A percentile compares a stretch with the other conserved stretches of the same genome.
These are phyloP conservation scores for Oemleria cerasiformis DNA, from an alignment of 306 rosid genomes.

Conservation along the genomic window DNA sequence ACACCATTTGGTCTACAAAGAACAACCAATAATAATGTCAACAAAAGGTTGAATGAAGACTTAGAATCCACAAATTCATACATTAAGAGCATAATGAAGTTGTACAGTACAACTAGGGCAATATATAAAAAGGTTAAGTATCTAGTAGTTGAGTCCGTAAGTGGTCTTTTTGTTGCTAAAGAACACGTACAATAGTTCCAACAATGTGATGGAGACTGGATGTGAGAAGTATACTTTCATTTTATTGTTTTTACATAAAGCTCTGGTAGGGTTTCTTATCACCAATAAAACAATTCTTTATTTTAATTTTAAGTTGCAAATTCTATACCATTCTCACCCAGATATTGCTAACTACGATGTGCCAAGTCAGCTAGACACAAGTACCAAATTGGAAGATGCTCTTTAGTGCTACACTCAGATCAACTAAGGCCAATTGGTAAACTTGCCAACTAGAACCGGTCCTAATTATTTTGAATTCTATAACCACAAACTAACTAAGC, in stretches of 20 bases:
- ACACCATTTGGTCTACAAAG: slow-evolving; percentile 81
- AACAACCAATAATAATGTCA: slow-evolving; percentile 6
- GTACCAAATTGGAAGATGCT: not conserved
- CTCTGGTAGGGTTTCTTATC: not conserved
- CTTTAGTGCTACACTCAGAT: not conserved
- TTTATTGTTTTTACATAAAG: too few relatives aligned
- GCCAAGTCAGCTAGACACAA: not conserved
- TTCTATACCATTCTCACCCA: not conserved
- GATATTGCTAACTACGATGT: not conserved
- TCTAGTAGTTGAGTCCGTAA: too few relatives aligned
- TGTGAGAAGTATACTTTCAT: too few relatives aligned
- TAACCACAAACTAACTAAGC: not conserved
- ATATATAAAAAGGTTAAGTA: not conserved
- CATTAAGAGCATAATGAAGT: not conserved
- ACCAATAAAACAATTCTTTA: slow-evolving; percentile 1
- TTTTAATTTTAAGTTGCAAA: slow-evolving; percentile 1
- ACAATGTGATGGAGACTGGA: too few relatives aligned
- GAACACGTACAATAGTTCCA: too few relatives aligned
- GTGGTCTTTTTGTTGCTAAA: too few relatives aligned
- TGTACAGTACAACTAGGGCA: not conserved
- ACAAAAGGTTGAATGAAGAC: not conserved
- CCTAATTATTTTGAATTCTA: not conserved
- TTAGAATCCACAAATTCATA: not conserved
- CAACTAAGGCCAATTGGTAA: not conserved
- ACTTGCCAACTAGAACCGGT: not conserved